Evolutionary conservation across 345 rosid genomes (phyloP).

Genomic region (Erucastrum elatum): DNA sequence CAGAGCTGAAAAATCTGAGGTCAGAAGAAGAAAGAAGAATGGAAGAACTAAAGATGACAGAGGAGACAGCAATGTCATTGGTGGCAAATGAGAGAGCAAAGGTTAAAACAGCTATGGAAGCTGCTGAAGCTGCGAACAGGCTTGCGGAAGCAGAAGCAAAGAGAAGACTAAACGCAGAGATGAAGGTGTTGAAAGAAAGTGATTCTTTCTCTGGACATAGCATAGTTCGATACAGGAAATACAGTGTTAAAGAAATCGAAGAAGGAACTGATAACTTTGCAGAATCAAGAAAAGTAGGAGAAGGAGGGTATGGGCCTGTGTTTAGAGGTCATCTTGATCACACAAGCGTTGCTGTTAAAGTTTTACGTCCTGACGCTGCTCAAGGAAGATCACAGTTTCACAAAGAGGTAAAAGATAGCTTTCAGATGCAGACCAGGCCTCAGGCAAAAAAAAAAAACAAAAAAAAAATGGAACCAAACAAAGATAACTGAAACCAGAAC

Average conservation of each 20-base stretch:
- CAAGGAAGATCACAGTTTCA: conserved; percentile 1
- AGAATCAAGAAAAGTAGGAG: neutral
- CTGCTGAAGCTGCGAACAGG: neutral
- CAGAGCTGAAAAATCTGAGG: neutral
- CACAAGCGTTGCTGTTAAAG: neutral
- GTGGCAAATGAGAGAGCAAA: neutral
- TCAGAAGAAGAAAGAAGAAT: neutral
- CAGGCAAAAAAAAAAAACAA: too few relatives aligned
- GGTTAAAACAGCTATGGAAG: neutral
- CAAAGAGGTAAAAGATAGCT: neutral
- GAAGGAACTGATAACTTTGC: neutral
- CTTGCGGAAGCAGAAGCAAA: neutral
- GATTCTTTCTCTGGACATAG: neutral
- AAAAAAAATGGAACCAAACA: too few relatives aligned
- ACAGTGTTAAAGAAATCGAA: neutral
- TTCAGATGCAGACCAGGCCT: too few relatives aligned
- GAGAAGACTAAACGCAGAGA: conserved; percentile 2
- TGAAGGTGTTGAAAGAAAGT: neutral
- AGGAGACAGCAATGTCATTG: neutral
- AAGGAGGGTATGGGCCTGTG: neutral
- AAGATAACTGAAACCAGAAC: too few relatives aligned
- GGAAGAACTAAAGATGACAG: neutral
- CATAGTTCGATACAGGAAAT: neutral
- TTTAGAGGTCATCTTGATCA: neutral
- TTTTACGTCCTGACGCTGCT: neutral